Evolutionary conservation across 73 alveolate species (phyloP), one percentile per base, ranked within the genome.

Genomic region (Paramecium caudatum): DNA sequence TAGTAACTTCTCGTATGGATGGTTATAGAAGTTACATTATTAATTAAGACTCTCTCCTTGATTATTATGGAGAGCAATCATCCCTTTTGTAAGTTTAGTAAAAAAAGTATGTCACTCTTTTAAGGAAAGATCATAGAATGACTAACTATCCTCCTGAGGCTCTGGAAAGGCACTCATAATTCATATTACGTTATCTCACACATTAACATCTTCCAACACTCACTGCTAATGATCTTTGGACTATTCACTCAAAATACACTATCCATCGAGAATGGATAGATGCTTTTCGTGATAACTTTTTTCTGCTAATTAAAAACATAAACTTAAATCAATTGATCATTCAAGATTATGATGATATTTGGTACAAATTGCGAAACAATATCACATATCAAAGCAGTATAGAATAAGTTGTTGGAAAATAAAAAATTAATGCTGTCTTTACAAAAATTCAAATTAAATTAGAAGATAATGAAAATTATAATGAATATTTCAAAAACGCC

Each of bases 11-110:
- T 45, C 36, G 88, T 41, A 74, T 74, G 88, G 88, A 74, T 74
- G 88, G 88, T 3, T 74, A 74, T 74, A 41, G 88, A 74, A 45
- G 88, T 41, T 74, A 19, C 21, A 74, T 74, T 17, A 37, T 74
- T 39, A 43, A 74, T 41, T 7, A 74, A 43, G 88, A 74, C 45
- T 27, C 69, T 41, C 43, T 74, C 3, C 68, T 41, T 17, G 69
- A 74, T 17, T 74, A n/a, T 17, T 74, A 27, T 16, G 47, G 68
- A 10, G 43, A 74, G n/a, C 4, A 23, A 4, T 41, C 43, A 8
- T 27, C 62, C 4, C 10, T 74, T 16, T 68, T 68, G 13, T 21
- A 37, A 16, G 47, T 74, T 12, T 43, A 45, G 27, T 5, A n/a
- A 9, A 74, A 43, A 41, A 74, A 74, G 21, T 74, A 74, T 43